Evolutionary conservation across 2,329 filamentous ascomycete species (phyloP).

Genomic region (Ophidiomyces ophidiicola): DNA sequence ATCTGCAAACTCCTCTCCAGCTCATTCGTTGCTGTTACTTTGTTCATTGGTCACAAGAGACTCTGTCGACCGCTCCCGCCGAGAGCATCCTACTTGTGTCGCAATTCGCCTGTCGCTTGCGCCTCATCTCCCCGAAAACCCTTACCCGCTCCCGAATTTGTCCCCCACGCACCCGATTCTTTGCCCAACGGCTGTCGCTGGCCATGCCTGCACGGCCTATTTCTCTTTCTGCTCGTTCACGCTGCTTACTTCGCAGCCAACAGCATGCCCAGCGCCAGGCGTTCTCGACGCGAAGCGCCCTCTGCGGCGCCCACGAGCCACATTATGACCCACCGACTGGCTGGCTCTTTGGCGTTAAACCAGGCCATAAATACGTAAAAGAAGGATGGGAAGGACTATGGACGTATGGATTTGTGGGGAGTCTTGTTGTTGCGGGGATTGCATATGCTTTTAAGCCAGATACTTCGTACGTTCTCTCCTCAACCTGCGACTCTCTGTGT

Average conservation of each 20-base stretch:
- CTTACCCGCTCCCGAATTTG: constrained; percentile 1
- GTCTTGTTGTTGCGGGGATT: constrained; percentile 58
- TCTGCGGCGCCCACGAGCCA: constrained; percentile 46
- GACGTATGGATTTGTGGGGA: constrained; percentile 74
- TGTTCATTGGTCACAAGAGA: too few relatives aligned
- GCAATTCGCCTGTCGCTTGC: not conserved
- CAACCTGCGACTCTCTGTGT: not conserved
- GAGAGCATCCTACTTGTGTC: not conserved
- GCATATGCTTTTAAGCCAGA: constrained; percentile 96
- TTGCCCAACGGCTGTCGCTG: not conserved
- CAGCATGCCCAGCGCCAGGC: constrained; percentile 23
- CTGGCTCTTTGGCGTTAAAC: constrained; percentile 89
- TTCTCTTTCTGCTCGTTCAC: constrained; percentile 30
- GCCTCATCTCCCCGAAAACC: constrained; percentile 3
- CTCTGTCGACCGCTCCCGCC: not conserved
- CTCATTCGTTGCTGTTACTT: too few relatives aligned
- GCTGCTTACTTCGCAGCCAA: constrained; percentile 26
- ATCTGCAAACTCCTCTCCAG: too few relatives aligned
- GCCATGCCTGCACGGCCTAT: constrained; percentile 30
- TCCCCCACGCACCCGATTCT: constrained; percentile 6
- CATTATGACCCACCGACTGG: constrained; percentile 83
- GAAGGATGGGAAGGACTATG: constrained; percentile 91
- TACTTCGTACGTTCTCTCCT: constrained; percentile 65
- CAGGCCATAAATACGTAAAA: constrained; percentile 86
- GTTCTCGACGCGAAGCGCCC: constrained; percentile 32